phyloP scores from a whole-genome alignment of 176 grass and related monocot genomes.

The Sorghum bicolor region DNA sequence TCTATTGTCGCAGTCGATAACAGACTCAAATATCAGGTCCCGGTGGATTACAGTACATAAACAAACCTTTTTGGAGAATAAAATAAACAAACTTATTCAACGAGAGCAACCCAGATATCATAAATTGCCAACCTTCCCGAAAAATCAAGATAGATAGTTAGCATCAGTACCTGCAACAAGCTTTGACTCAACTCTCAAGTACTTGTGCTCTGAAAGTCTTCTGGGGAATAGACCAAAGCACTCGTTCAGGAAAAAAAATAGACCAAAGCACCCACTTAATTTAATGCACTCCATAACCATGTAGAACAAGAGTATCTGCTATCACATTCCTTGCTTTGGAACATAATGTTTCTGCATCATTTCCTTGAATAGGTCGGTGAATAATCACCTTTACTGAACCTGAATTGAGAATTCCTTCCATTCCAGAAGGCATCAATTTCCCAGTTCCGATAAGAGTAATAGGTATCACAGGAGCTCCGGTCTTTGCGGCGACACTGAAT shows the following conservation, averaged over 20 bases:
- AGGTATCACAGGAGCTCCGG: constrained; percentile 73
- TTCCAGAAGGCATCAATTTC: constrained; percentile 85
- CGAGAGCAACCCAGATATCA: not conserved
- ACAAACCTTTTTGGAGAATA: not conserved
- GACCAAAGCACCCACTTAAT: constrained; percentile 15
- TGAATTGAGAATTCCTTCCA: constrained; percentile 71
- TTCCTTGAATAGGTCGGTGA: constrained; percentile 64
- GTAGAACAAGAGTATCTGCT: constrained; percentile 58
- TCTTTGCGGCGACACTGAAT: constrained; percentile 88
- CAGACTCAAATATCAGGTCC: not conserved
- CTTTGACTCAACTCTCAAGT: not conserved
- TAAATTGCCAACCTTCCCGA: not conserved
- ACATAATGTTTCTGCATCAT: constrained; percentile 64
- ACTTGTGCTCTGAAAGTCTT: not conserved
- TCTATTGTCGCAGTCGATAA: not conserved
- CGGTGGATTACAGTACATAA: not conserved
- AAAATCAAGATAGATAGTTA: constrained; percentile 6
- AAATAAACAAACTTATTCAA: not conserved
- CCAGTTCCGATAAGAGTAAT: constrained; percentile 90
- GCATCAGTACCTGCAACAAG: constrained; percentile 26
- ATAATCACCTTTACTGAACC: constrained; percentile 85
- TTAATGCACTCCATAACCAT: constrained; percentile 75
- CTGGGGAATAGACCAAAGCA: constrained; percentile 10
- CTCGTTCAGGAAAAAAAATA: not conserved
- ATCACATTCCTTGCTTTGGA: constrained; percentile 62